Percentiles rank a stretch among this genome's conserved stretches.
These are phyloP conservation scores for Bryoerythrophyllum caledonicum DNA, from an alignment of 225 moss, liverwort and hornwort genomes.

Conservation along the genomic window DNA sequence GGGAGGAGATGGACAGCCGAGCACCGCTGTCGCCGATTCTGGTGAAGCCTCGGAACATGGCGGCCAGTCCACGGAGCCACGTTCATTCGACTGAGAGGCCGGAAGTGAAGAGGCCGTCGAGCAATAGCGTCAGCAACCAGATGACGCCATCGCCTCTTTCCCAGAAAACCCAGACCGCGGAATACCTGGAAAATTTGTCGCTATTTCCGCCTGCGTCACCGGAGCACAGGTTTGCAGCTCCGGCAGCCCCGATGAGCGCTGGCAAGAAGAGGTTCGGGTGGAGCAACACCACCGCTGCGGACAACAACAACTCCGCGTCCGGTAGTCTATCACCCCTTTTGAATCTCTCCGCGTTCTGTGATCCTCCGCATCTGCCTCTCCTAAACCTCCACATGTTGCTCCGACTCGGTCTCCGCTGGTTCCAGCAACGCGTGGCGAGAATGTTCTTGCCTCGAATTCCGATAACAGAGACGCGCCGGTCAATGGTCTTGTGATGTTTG, in stretches of 20 bases:
- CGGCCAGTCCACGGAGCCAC: not conserved
- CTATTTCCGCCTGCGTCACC: conserved; percentile 27
- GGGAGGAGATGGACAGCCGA: conserved; percentile 32
- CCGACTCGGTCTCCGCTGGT: not conserved
- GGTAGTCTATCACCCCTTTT: conserved; percentile 18
- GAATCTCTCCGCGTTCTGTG: not conserved
- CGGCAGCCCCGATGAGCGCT: conserved; percentile 31
- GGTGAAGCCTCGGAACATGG: conserved; percentile 31
- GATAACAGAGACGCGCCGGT: not conserved
- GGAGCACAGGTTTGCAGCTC: conserved; percentile 27
- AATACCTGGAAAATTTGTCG: conserved; percentile 34
- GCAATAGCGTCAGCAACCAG: not conserved
- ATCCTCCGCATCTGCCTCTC: not conserved
- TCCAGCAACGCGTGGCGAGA: not conserved
- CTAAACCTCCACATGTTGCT: not conserved
- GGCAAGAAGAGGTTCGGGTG: conserved; percentile 35
- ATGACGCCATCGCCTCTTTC: conserved; percentile 10
- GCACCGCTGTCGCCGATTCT: conserved; percentile 34
- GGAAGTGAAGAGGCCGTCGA: conserved; percentile 13
- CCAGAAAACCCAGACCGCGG: conserved; percentile 22
- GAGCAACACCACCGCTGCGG: conserved; percentile 15
- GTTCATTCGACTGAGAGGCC: conserved; percentile 15
- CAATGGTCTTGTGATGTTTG: not conserved
- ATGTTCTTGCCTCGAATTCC: not conserved
- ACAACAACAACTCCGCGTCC: not conserved